phyloP scores from a whole-genome alignment of 345 rosid species.

The Ceriops tagal region DNA sequence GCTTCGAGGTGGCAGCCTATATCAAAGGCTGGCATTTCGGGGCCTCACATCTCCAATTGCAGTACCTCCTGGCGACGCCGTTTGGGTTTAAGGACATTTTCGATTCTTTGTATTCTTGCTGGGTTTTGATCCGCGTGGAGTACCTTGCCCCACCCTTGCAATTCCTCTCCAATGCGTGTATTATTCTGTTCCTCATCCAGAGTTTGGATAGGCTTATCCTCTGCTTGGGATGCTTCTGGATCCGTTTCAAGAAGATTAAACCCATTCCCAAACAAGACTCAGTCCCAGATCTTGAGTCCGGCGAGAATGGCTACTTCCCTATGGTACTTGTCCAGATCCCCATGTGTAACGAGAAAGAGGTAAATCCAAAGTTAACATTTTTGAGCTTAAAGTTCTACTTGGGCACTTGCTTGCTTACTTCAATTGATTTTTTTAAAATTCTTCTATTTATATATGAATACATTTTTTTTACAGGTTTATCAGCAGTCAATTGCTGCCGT shows the following conservation, averaged over 20 bases:
- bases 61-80: constrained; percentile 46
- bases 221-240: constrained; percentile 93
- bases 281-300: constrained; percentile 62
- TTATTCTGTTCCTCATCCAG: constrained; percentile 79
- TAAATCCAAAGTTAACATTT: constrained; percentile 11
- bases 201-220: constrained; percentile 78
- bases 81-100: constrained; percentile 51
- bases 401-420: background rate
- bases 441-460: background rate
- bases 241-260: constrained; percentile 69
- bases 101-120: constrained; percentile 58
- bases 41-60: constrained; percentile 57
- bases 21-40: constrained; percentile 83
- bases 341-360: constrained; percentile 98
- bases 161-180: constrained; percentile 77
- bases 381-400: no score
- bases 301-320: constrained; percentile 66
- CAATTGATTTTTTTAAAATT: background rate
- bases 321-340: constrained; percentile 98
- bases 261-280: constrained; percentile 51
- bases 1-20: constrained; percentile 70
- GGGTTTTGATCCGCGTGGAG: constrained; percentile 80
- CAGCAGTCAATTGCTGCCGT: constrained; percentile 95
- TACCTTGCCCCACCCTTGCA: constrained; percentile 92
- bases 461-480: constrained; percentile 52